Evolutionary conservation across 1,284 basidiomycete genomes (phyloP).

Genomic region (Ceratobasidium sp.): DNA sequence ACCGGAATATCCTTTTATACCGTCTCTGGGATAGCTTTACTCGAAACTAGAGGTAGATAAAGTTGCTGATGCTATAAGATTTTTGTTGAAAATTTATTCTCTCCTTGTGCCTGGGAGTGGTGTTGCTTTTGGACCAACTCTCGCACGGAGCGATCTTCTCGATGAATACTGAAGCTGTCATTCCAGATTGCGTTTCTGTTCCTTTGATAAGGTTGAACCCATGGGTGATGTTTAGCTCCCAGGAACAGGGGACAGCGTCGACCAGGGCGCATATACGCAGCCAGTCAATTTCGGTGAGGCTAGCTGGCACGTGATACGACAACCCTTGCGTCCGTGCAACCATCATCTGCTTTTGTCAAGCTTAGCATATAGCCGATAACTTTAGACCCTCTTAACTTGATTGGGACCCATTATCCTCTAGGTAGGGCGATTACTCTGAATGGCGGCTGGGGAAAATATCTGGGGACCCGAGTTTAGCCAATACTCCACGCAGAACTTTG

Average conservation of each 20-base stretch:
- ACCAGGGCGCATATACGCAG: neutral
- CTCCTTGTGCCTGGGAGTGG: neutral
- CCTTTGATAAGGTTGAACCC: neutral
- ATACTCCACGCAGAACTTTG: neutral
- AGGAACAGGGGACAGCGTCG: neutral
- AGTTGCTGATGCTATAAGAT: too few relatives aligned
- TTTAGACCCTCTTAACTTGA: neutral
- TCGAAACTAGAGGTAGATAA: too few relatives aligned
- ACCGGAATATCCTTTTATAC: neutral
- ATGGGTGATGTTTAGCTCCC: neutral
- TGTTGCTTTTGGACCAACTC: neutral
- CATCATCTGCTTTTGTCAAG: too few relatives aligned
- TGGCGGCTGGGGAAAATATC: neutral
- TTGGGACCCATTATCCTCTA: neutral
- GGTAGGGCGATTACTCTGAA: neutral
- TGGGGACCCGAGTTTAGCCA: neutral
- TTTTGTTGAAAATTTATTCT: neutral
- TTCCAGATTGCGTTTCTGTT: neutral
- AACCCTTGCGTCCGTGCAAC: too few relatives aligned
- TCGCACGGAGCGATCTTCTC: constrained; percentile 4
- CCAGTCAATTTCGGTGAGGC: too few relatives aligned
- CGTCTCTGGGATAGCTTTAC: neutral
- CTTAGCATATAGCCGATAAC: neutral
- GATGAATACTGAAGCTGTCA: neutral
- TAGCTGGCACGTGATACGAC: too few relatives aligned